A percentile compares a stretch with the other conserved stretches of the same genome.
Evolutionary conservation across 176 grass and related monocot genomes (phyloP).

Genomic region (Panicum miliaceum): DNA sequence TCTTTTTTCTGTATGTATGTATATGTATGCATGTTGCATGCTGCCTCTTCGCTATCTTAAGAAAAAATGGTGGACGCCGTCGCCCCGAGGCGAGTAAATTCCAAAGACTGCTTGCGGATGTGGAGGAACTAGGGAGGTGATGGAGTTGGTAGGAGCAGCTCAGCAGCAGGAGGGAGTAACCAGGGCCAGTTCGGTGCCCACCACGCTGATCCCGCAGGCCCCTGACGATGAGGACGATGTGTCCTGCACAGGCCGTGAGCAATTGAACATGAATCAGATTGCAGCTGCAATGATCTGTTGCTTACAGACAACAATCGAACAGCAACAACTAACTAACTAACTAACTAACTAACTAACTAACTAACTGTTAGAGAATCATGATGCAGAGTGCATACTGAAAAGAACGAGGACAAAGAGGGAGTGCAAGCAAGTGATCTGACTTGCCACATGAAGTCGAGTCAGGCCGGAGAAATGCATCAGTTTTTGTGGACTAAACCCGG

Average conservation of each 20-base stretch:
- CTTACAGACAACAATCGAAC: not conserved
- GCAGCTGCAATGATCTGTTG: not conserved
- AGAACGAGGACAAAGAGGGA: not conserved
- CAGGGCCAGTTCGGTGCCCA: slow-evolving; percentile 73
- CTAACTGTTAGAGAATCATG: not conserved
- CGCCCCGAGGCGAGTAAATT: not conserved
- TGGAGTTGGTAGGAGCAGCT: slow-evolving; percentile 7
- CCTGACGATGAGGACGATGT: not conserved
- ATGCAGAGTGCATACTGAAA: not conserved
- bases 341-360: too few relatives aligned
- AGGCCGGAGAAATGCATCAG: slow-evolving; percentile 42
- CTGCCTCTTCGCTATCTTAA: not conserved
- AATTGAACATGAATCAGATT: slow-evolving; percentile 29
- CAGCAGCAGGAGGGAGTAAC: slow-evolving; percentile 61
- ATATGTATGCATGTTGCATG: not conserved
- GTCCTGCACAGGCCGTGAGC: slow-evolving; percentile 26
- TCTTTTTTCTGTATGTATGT: not conserved
- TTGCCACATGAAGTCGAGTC: slow-evolving; percentile 39
- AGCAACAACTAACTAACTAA: not conserved
- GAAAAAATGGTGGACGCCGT: not conserved
- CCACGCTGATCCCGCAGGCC: slow-evolving; percentile 13
- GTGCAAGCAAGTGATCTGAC: not conserved
- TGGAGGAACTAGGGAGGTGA: not conserved
- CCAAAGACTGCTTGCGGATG: not conserved
- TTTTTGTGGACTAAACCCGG: slow-evolving; percentile 8